A percentile compares a stretch with the other conserved stretches of the same genome.
Conservation (phyloP, 2,329 filamentous ascomycete species). For the Microascus cirrosus region DNA sequence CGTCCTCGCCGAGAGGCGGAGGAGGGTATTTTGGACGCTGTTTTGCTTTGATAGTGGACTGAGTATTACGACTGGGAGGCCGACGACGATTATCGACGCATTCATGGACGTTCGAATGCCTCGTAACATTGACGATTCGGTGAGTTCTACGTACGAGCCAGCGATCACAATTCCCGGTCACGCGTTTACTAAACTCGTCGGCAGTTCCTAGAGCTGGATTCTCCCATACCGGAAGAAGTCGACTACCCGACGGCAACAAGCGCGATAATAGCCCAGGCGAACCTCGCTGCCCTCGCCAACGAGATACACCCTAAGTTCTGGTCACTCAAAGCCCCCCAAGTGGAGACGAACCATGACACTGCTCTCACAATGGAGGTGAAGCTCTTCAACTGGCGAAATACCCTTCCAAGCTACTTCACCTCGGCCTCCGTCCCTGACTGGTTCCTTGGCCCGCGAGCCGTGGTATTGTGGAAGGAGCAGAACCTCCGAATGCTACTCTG, state of each 20-base stretch:
- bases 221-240: conserved; percentile 14
- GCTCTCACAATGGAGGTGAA: conserved; percentile 24
- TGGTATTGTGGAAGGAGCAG: conserved; percentile 28
- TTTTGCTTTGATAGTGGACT: conserved; percentile 35
- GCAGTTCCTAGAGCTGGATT: conserved; percentile 6
- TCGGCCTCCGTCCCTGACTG: conserved; percentile 17
- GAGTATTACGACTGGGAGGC: conserved; percentile 33
- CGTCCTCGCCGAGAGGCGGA: conserved; percentile 20
- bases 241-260: conserved; percentile 26
- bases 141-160: conserved; percentile 5
- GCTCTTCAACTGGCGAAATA: conserved; percentile 19
- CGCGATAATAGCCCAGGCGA: conserved; percentile 25
- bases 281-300: conserved; percentile 26
- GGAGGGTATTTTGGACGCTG: conserved; percentile 24
- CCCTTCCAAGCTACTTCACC: conserved; percentile 21
- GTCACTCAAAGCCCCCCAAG: conserved; percentile 20
- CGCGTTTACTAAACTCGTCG: conserved; percentile 4
- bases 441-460: conserved; percentile 22
- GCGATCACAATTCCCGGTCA: neutral
- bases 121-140: conserved; percentile 31
- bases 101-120: conserved; percentile 30
- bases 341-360: conserved; percentile 22
- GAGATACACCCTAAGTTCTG: conserved; percentile 28
- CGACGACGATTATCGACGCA: conserved; percentile 25
- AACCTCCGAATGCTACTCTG: conserved; percentile 32